Evolutionary conservation across 441 rosid genomes (phyloP).

Genomic region (Jatropha multifida): DNA sequence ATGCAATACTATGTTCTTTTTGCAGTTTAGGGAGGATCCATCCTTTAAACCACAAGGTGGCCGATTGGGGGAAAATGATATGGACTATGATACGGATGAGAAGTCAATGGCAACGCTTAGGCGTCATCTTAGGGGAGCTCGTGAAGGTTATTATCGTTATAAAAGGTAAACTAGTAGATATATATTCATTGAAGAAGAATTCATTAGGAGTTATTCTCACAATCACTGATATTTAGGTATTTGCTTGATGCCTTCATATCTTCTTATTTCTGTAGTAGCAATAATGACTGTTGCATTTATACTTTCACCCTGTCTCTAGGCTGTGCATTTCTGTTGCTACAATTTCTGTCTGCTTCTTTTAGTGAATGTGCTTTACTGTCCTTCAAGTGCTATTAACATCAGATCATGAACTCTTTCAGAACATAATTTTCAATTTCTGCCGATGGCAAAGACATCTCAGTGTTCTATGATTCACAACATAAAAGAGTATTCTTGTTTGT

Average conservation of each 20-base stretch:
- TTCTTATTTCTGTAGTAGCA: neutral
- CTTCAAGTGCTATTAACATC: neutral
- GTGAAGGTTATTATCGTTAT: constrained; percentile 89
- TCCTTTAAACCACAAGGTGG: constrained; percentile 99
- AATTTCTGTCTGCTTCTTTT: neutral
- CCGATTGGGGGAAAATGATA: constrained; percentile 91
- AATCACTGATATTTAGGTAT: neutral
- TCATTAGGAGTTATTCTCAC: constrained; percentile 8
- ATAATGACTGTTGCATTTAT: neutral
- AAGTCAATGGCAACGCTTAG: constrained; percentile 98
- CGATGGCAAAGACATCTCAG: neutral
- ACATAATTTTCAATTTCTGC: neutral
- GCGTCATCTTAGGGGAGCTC: constrained; percentile 89
- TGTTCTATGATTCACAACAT: neutral
- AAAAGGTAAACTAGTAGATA: constrained; percentile 56
- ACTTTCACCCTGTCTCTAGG: neutral
- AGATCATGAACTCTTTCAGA: neutral
- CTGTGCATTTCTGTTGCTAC: neutral
- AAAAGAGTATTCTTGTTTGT: neutral
- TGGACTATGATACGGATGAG: constrained; percentile 99
- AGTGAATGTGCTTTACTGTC: constrained; percentile 1
- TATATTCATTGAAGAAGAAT: constrained; percentile 1
- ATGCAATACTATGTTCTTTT: constrained; percentile 26
- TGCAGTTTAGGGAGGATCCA: constrained; percentile 81
- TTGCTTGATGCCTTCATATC: neutral